Evolutionary conservation across 2,329 filamentous ascomycete genomes (phyloP), one percentile per base, ranked within the genome.

Genomic region (Blumeriella jaapii): DNA sequence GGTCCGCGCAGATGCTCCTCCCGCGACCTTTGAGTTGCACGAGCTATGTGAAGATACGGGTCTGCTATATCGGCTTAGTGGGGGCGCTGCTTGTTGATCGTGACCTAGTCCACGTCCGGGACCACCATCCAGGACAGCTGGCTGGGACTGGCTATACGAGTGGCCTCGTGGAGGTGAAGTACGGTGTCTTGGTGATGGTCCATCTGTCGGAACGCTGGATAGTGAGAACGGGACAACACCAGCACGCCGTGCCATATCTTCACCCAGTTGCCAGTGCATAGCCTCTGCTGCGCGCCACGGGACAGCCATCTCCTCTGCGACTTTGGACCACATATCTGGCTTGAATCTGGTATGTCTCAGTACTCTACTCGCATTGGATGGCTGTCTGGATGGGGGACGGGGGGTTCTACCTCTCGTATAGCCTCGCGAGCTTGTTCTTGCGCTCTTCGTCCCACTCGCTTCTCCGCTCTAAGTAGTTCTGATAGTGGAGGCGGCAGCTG

Each of bases 241-340:
- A 26, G 89, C 89, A 39, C 89, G 79, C 42, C 82, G 74, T 30
- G 87, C 87, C 85, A 98, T 96, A 51, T 96, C 91, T 57, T 94
- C 85, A 44, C 89, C 89, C 36, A 98, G 68, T 54, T 93, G 82
- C 89, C 91, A 98, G 61, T 96, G 91, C 87, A 95, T 95, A 4
- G 85, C 87, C 61, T 98, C 89, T 30, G 84, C 89, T 12, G 91
- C 86, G 53, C 91, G 74, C 89, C 89, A 96, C 22, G 89, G 91
- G 38, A 95, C 79, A 18, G 78, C 78, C 78, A 98, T 89, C 60
- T 96, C 89, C 57, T 91, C 85, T 26, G 87, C 86, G 14, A 96
- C 82, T 54, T 89, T 91, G 41, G 83, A 78, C 89, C 89, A 98
- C 85, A 96, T 96, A 55, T 96, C 86, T 45, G 83, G 76, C 61